Base-by-base conservation (phyloP, 108 stramenopile genomes). In the Conticribra weissflogii region DNA sequence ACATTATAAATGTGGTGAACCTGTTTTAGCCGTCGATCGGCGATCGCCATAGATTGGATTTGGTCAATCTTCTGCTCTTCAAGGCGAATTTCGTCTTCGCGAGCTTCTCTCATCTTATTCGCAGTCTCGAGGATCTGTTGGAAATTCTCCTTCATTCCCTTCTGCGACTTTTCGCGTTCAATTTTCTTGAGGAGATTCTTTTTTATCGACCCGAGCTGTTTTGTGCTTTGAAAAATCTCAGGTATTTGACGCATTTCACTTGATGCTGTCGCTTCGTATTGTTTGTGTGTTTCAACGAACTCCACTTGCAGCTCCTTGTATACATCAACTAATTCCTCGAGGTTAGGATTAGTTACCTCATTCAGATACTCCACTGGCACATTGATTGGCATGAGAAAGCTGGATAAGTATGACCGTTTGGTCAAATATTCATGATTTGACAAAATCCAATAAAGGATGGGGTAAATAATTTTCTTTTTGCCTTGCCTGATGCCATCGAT, bases 231-330 rank as follows among this genome's bases (percentile, higher is more conserved):
- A 18, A 66, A 41, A 22, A 88, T 64, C 60, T 86, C 89, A 1
- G 71, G 29, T 5, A 41, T 41, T 3, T 67, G 27, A 0, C 50
- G 57, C 17, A 45, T 22, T 14, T 29, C 27, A 3, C 53, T 54
- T 18, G 77, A 48, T 16, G 36, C 55, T 30, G 73, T 16, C 17
- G 47, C 33, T 22, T 90, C 90, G 23, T 83, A 86, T 24, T 60
- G 54, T 76, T 92, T 89, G 75, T 94, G 93, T 14, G 76, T 66
- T 1, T 82, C 85, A 52, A 86, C 81, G 70, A 94, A 94, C 59
- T 94, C 89, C 23, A 54, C 41, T 69, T 95, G 91, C 19, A 90
- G 63, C 34, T 85, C 84, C 31, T 73, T 65, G 76, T 86, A 81
- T 14, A 66, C 53, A 50, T 83, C 81, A 3, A 79, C 47, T 41